A percentile compares a stretch with the other conserved stretches of the same genome.
These are phyloP conservation scores for Paraconiothyrium brasiliense DNA, from an alignment of 2,329 filamentous ascomycete genomes.

Conservation along the genomic window DNA sequence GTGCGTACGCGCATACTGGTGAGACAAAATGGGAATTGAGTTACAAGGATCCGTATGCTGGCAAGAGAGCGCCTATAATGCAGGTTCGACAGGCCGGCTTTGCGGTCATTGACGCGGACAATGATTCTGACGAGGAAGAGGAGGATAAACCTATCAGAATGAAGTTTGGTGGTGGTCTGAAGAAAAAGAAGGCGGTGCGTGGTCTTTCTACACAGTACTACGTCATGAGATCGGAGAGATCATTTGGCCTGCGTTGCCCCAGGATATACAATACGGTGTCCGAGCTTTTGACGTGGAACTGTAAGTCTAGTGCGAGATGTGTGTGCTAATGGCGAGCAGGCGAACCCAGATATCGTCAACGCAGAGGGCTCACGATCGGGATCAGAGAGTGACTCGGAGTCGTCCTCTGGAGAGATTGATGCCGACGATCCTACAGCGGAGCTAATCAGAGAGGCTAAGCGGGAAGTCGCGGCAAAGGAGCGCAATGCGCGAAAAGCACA, in stretches of 20 bases:
- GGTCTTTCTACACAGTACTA: conserved; percentile 14
- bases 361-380: conserved; percentile 34
- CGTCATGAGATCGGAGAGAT: conserved; percentile 6
- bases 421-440: conserved; percentile 55
- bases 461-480: conserved; percentile 54
- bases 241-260: neutral
- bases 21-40: conserved; percentile 82
- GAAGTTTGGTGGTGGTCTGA: conserved; percentile 62
- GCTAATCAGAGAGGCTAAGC: conserved; percentile 57
- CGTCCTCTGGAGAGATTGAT: conserved; percentile 51
- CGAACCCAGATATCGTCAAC: conserved; percentile 29
- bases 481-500: conserved; percentile 57
- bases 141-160: conserved; percentile 49
- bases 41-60: conserved; percentile 57
- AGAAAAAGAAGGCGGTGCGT: conserved; percentile 34
- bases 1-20: conserved; percentile 68
- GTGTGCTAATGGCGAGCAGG: conserved; percentile 32
- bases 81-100: conserved; percentile 70
- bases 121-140: conserved; percentile 47
- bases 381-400: conserved; percentile 32
- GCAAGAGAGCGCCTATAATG: conserved; percentile 49
- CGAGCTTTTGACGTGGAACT: conserved; percentile 11
- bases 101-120: conserved; percentile 59
- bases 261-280: neutral
- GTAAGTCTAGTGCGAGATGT: neutral